Evolutionary conservation across 1,284 basidiomycete species (phyloP).

Genomic region (Leccinum solheimii): DNA sequence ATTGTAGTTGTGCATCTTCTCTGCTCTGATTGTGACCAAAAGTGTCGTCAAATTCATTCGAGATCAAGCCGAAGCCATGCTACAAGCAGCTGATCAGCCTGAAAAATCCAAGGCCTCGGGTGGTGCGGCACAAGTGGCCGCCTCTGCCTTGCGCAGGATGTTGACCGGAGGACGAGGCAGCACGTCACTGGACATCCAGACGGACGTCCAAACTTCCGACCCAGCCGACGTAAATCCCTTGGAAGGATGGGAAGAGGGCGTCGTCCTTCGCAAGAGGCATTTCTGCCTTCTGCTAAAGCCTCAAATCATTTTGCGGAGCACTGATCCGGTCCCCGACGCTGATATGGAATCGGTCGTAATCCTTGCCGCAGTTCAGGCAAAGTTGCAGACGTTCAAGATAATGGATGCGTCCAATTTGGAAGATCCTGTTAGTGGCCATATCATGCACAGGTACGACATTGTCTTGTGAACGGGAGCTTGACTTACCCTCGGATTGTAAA

Average conservation of each 20-base stretch:
- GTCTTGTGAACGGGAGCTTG: background rate
- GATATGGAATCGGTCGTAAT: slow-evolving; percentile 69
- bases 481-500: slow-evolving; percentile 6
- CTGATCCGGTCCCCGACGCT: slow-evolving; percentile 39
- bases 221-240: slow-evolving; percentile 54
- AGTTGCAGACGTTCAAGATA: slow-evolving; percentile 80
- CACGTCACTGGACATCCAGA: slow-evolving; percentile 45
- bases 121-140: slow-evolving; percentile 57
- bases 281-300: slow-evolving; percentile 89
- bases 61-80: slow-evolving; percentile 65
- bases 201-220: slow-evolving; percentile 25
- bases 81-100: slow-evolving; percentile 36
- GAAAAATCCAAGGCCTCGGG: slow-evolving; percentile 40
- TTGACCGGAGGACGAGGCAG: slow-evolving; percentile 51
- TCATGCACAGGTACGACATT: slow-evolving; percentile 75
- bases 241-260: slow-evolving; percentile 69
- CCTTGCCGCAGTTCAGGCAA: slow-evolving; percentile 81
- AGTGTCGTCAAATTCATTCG: slow-evolving; percentile 85
- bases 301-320: slow-evolving; percentile 80
- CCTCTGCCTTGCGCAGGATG: slow-evolving; percentile 62
- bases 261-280: slow-evolving; percentile 68
- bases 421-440: slow-evolving; percentile 83
- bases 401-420: slow-evolving; percentile 79
- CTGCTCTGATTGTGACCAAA: slow-evolving; percentile 8
- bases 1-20: background rate